phyloP scores from a whole-genome alignment of 768 basidiomycete species.

The Hypholoma fasciculare region DNA sequence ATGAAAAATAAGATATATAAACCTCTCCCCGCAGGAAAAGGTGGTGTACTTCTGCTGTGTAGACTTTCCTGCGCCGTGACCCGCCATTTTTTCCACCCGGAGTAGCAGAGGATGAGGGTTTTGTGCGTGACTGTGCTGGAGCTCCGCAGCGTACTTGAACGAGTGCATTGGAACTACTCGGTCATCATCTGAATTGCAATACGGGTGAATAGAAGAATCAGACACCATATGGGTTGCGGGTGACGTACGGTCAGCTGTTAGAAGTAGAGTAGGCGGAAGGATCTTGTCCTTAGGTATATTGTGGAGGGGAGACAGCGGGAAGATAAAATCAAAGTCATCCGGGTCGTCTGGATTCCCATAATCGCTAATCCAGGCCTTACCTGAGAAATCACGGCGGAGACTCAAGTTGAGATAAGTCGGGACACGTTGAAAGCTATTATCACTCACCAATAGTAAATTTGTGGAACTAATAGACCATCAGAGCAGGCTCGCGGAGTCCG shows the following conservation, averaged over 20 bases:
- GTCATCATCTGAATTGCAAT: constrained; percentile 62
- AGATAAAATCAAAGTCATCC: constrained; percentile 83
- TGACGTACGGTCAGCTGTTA: constrained; percentile 79
- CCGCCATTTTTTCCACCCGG: constrained; percentile 77
- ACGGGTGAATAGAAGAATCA: background rate
- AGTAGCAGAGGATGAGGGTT: constrained; percentile 76
- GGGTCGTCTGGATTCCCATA: constrained; percentile 77
- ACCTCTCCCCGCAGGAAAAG: background rate
- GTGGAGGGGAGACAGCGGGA: constrained; percentile 78
- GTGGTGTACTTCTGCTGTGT: constrained; percentile 59
- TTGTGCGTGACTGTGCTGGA: constrained; percentile 63
- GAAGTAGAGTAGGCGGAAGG: constrained; percentile 70
- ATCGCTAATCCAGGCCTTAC: constrained; percentile 77
- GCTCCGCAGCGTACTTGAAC: constrained; percentile 79
- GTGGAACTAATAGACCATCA: constrained; percentile 48
- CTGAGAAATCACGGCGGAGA: constrained; percentile 28
- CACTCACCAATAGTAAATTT: constrained; percentile 71
- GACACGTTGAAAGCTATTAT: background rate
- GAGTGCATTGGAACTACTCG: constrained; percentile 88
- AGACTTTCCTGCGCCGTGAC: constrained; percentile 80
- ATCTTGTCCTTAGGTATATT: constrained; percentile 63
- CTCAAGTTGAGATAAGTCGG: background rate
- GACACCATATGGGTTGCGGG: constrained; percentile 1
- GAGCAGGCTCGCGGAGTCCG: constrained; percentile 2
- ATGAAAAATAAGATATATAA: background rate